Percentiles rank a stretch among this genome's conserved stretches.
Conservation (phyloP, 345 rosid genomes). For the Dipteronia sinensis region DNA sequence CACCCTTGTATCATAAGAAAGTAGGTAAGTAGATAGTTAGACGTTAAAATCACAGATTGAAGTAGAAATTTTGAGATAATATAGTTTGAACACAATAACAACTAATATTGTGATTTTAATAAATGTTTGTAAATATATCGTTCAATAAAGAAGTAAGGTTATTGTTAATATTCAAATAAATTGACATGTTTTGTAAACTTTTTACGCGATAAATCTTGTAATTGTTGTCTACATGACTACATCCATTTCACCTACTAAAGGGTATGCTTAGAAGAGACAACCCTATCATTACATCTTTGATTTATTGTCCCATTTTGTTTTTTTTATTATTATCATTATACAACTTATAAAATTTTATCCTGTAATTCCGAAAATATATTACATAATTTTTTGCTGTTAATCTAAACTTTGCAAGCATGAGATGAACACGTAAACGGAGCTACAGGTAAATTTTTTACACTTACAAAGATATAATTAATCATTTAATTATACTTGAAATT, state of each 20-base stretch:
- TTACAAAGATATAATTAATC: too few relatives aligned
- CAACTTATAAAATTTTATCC: too few relatives aligned
- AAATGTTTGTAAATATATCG: neutral
- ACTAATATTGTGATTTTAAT: too few relatives aligned
- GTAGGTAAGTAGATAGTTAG: too few relatives aligned
- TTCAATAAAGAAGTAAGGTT: neutral
- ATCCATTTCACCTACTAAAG: neutral
- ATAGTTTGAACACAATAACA: neutral
- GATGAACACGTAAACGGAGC: neutral
- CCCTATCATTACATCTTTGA: slow-evolving; percentile 1
- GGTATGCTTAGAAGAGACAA: neutral
- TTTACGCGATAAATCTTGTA: neutral
- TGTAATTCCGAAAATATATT: too few relatives aligned
- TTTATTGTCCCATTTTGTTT: neutral
- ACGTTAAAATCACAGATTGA: too few relatives aligned
- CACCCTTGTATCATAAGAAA: too few relatives aligned
- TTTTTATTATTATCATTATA: too few relatives aligned
- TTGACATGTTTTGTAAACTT: neutral
- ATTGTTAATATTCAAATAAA: neutral
- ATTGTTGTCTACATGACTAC: neutral
- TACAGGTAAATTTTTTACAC: neutral
- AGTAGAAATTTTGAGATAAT: too few relatives aligned
- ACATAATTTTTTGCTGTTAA: too few relatives aligned
- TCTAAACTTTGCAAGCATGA: neutral
- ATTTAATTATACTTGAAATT: neutral